Evolutionary conservation across 805 yeast species (phyloP), one percentile per base, ranked within the genome.

Genomic region (Candida ponderosae): DNA sequence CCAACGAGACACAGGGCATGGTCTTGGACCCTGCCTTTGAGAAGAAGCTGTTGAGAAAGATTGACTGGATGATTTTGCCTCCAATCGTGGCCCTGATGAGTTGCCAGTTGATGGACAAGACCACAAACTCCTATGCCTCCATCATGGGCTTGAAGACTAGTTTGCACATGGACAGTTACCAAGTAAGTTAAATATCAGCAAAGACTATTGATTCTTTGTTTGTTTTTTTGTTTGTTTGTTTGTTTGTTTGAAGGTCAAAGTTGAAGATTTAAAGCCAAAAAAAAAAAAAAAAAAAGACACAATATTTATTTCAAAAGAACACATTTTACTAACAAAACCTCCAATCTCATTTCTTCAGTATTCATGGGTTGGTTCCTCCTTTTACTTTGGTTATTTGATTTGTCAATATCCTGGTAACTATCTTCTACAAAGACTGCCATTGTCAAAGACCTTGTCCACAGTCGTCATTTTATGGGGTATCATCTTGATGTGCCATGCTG

Each of bases 301-400:
- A n/a, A n/a, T n/a, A n/a, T n/a, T n/a, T n/a, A n/a, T n/a, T n/a
- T n/a, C n/a, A n/a, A n/a, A n/a, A n/a, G n/a, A n/a, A n/a, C n/a
- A n/a, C n/a, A n/a, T n/a, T n/a, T n/a, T n/a, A n/a, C n/a, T n/a
- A n/a, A n/a, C n/a, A n/a, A n/a, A n/a, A n/a, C n/a, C n/a, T n/a
- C n/a, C n/a, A n/a, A n/a, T n/a, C n/a, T n/a, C n/a, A n/a, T n/a
- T n/a, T 26, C 45, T 44, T 19, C 48, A 59, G 35, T 70, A 62
- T 40, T 53, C 68, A 14, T 68, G 74, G 73, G 59, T 62, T 11
- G 70, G 70, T 1, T 56, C 68, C 18, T 53, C 65, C 4, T 70
- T 70, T 39, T 69, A 69, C 44, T 52, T 68, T 24, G 75, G 72
- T 0, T 74, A 72, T 47, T 47, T 74, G 41, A 59, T 57, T 6